A percentile compares a stretch with the other conserved stretches of the same genome.
Conservation (phyloP, 352 stramenopile species). For the Phytopythium delawarense region DNA sequence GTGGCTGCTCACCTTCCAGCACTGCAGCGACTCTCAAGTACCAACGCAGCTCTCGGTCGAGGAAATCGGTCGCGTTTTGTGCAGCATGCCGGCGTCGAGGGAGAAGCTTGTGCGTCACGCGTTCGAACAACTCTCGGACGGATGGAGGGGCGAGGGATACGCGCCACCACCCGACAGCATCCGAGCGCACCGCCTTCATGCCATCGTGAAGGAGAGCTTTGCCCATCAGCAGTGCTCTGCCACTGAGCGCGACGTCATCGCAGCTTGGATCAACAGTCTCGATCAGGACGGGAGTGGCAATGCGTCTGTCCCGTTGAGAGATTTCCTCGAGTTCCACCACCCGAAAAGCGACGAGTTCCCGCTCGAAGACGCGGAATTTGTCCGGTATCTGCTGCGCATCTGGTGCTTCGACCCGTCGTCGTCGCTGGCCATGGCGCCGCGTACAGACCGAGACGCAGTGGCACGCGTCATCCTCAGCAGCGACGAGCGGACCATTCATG, state of each 20-base stretch:
- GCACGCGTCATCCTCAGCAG: constrained; percentile 20
- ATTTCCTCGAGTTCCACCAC: constrained; percentile 47
- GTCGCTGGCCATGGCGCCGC: neutral
- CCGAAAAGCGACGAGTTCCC: constrained; percentile 39
- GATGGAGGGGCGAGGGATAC: constrained; percentile 31
- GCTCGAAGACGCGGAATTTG: constrained; percentile 56
- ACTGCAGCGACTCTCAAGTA: constrained; percentile 30
- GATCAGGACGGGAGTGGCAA: constrained; percentile 6
- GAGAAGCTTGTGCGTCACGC: constrained; percentile 35
- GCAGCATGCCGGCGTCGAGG: constrained; percentile 28
- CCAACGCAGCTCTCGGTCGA: constrained; percentile 15
- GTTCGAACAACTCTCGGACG: constrained; percentile 58
- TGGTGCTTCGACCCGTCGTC: constrained; percentile 42
- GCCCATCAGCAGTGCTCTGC: constrained; percentile 24
- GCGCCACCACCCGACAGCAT: constrained; percentile 44
- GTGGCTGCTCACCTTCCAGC: constrained; percentile 21
- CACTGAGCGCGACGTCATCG: constrained; percentile 17
- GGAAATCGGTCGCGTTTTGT: constrained; percentile 35
- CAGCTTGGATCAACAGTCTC: constrained; percentile 33
- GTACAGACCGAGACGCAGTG: constrained; percentile 4
- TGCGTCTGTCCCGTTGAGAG: constrained; percentile 22
- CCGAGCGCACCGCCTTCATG: constrained; percentile 37
- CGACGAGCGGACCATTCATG: constrained; percentile 5
- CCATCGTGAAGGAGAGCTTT: constrained; percentile 44
- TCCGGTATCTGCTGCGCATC: constrained; percentile 52